phyloP scores from a whole-genome alignment of 306 rosid genomes.

The Vigna hirtella region DNA sequence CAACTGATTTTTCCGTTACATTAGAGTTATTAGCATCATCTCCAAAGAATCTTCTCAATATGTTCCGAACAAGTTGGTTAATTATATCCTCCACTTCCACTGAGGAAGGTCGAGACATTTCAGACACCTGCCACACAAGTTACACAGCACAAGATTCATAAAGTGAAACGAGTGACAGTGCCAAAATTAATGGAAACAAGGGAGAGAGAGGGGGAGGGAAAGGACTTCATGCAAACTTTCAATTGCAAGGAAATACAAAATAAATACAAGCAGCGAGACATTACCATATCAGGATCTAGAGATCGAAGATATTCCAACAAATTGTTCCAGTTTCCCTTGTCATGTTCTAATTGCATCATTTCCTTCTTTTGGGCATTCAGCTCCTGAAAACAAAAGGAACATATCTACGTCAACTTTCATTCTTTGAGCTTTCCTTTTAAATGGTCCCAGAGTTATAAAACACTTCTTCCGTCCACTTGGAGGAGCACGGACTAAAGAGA shows the following conservation, averaged over 20 bases:
- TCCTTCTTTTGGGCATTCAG: conserved; percentile 69
- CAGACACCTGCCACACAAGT: conserved; percentile 68
- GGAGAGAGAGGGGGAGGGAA: background rate
- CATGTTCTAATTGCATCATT: conserved; percentile 66
- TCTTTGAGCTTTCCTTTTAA: conserved; percentile 37
- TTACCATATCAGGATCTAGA: conserved; percentile 90
- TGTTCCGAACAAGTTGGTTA: conserved; percentile 83
- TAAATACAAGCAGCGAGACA: conserved; percentile 19
- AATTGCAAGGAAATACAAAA: conserved; percentile 22
- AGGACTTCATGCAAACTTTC: conserved; percentile 6
- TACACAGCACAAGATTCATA: conserved; percentile 16
- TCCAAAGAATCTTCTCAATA: conserved; percentile 60
- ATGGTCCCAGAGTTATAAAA: conserved; percentile 35
- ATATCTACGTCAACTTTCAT: conserved; percentile 31
- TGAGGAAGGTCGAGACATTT: conserved; percentile 84
- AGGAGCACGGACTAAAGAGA: conserved; percentile 1
- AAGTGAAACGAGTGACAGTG: conserved; percentile 13
- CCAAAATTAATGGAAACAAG: conserved; percentile 15
- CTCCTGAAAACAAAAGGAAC: conserved; percentile 66
- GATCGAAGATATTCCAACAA: conserved; percentile 88
- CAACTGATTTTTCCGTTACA: conserved; percentile 51
- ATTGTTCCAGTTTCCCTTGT: conserved; percentile 71
- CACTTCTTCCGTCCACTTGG: conserved; percentile 1
- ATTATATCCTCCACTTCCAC: conserved; percentile 88
- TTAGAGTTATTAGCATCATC: conserved; percentile 60